Percentiles rank a stretch among this genome's conserved stretches.
phyloP scores from a whole-genome alignment of 2,329 filamentous ascomycete species.

The Dactylellina cionopaga region DNA sequence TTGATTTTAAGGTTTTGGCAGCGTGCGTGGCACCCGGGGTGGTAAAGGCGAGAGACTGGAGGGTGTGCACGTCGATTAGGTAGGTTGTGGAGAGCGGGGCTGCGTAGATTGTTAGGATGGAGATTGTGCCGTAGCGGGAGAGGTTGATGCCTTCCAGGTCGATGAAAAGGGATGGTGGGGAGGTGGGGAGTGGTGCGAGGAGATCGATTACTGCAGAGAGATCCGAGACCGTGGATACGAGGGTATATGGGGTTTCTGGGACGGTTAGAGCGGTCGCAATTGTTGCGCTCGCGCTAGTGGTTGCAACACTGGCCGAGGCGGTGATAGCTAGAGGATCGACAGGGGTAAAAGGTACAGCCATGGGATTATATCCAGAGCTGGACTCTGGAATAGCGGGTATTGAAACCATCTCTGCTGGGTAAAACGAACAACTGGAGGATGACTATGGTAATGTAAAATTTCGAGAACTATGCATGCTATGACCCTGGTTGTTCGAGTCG shows the following conservation, averaged over 20 bases:
- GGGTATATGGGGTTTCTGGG: constrained; percentile 9
- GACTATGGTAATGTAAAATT: too few relatives aligned
- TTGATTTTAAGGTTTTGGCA: constrained; percentile 58
- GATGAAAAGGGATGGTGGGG: constrained; percentile 62
- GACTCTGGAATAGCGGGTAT: not conserved
- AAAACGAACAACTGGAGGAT: too few relatives aligned
- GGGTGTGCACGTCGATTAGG: constrained; percentile 63
- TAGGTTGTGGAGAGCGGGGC: constrained; percentile 58
- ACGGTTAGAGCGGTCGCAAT: not conserved
- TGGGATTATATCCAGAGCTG: not conserved
- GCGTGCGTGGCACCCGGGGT: constrained; percentile 55
- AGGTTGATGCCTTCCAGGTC: constrained; percentile 66
- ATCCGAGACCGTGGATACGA: constrained; percentile 21
- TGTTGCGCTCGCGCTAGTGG: not conserved
- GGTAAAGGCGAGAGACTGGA: constrained; percentile 61
- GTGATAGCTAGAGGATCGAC: not conserved
- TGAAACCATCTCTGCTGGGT: too few relatives aligned
- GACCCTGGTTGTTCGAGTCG: too few relatives aligned
- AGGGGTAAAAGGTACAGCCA: not conserved
- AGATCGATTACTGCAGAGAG: constrained; percentile 21
- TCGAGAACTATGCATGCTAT: too few relatives aligned
- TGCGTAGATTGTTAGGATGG: constrained; percentile 63
- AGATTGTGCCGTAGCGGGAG: constrained; percentile 62
- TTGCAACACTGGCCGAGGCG: not conserved
- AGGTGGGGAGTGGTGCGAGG: constrained; percentile 55